Evolutionary conservation across 345 rosid genomes (phyloP).

Genomic region (Pistacia vera): DNA sequence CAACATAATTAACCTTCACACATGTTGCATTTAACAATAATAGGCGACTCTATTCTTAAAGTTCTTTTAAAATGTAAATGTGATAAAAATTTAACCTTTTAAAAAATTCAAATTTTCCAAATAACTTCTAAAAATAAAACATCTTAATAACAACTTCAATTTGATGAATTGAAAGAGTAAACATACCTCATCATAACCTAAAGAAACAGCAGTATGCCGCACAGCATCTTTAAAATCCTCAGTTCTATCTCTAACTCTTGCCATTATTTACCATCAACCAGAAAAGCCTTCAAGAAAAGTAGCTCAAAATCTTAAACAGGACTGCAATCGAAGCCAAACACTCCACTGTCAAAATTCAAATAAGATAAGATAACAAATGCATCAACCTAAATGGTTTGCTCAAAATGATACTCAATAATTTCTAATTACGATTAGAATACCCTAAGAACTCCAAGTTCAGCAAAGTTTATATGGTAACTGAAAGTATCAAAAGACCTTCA

Average conservation of each 20-base stretch:
- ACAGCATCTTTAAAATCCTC: conserved; percentile 88
- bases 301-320: background rate
- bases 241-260: conserved; percentile 72
- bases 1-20: background rate
- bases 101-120: background rate
- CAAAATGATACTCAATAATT: background rate
- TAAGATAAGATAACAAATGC: background rate
- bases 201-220: conserved; percentile 59
- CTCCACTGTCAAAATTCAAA: background rate
- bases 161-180: background rate
- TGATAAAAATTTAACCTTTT: background rate
- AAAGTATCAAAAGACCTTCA: background rate
- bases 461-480: background rate
- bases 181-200: conserved; percentile 69
- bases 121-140: background rate
- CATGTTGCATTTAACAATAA: background rate
- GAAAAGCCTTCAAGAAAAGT: conserved; percentile 3
- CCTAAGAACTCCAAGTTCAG: background rate
- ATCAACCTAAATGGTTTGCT: background rate
- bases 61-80: background rate
- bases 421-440: background rate
- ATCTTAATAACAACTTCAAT: background rate
- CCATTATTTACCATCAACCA: conserved; percentile 39
- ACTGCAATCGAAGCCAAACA: background rate
- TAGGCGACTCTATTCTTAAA: background rate